These are phyloP conservation scores for Saccharomycopsis sp. DNA, from an alignment of 805 yeast species.

Conservation along the genomic window DNA sequence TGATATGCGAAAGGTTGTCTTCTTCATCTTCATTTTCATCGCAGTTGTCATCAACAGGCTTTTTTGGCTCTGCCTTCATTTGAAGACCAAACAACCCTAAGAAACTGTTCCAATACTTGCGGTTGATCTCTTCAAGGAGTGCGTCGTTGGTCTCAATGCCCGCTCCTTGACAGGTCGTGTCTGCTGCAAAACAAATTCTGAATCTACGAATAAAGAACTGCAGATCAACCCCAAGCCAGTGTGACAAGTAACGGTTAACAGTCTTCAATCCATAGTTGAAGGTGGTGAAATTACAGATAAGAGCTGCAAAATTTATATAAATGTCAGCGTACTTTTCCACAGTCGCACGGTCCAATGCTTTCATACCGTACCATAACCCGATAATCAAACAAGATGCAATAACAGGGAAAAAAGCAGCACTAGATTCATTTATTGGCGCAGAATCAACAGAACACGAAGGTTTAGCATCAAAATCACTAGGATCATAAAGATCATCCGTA, in stretches of 20 bases:
- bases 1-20: too few relatives aligned
- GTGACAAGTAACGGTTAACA: not conserved
- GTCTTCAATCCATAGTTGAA: slow-evolving; percentile 33
- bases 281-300: slow-evolving; percentile 29
- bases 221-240: not conserved
- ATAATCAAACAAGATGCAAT: slow-evolving; percentile 40
- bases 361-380: slow-evolving; percentile 29
- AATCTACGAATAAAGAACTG: not conserved
- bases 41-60: too few relatives aligned
- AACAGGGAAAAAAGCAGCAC: slow-evolving; percentile 21
- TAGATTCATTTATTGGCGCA: not conserved
- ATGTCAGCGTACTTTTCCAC: too few relatives aligned
- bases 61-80: too few relatives aligned
- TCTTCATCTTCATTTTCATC: not conserved
- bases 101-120: not conserved
- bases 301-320: too few relatives aligned
- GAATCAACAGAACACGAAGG: slow-evolving; percentile 19
- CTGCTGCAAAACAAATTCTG: not conserved
- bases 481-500: slow-evolving; percentile 37
- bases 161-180: not conserved
- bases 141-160: not conserved
- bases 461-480: slow-evolving; percentile 32
- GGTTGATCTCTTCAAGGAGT: not conserved
- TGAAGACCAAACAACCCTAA: not conserved
- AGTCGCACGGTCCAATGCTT: too few relatives aligned